Conservation (phyloP, 495 filamentous ascomycete genomes). For the Terfezia boudieri region DNA sequence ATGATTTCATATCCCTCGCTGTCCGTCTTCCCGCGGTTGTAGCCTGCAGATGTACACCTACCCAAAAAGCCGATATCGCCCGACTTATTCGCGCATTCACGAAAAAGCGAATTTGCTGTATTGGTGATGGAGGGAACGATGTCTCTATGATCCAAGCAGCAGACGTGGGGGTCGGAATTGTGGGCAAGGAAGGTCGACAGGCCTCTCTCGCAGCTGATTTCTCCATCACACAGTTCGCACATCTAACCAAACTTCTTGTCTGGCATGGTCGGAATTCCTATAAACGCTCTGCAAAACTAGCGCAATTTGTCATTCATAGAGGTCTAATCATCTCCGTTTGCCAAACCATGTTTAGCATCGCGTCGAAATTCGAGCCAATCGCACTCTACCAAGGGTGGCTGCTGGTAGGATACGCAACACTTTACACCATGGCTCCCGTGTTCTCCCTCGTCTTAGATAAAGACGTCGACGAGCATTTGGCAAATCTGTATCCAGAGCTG, state of each 20-base stretch:
- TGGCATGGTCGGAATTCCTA: constrained; percentile 98
- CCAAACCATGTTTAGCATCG: constrained; percentile 93
- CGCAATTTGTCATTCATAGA: constrained; percentile 95
- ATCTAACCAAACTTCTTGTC: constrained; percentile 88
- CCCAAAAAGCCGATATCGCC: constrained; percentile 88
- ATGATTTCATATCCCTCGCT: constrained; percentile 69
- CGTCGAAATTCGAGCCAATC: constrained; percentile 71
- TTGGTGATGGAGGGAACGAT: constrained; percentile 95
- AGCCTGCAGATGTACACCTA: constrained; percentile 90
- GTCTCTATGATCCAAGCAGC: constrained; percentile 98
- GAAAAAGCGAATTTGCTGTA: constrained; percentile 82
- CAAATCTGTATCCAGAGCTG: constrained; percentile 88
- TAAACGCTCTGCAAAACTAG: constrained; percentile 84
- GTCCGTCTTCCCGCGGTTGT: constrained; percentile 80
- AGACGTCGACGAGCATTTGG: constrained; percentile 80
- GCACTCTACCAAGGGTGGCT: constrained; percentile 87
- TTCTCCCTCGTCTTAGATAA: constrained; percentile 90
- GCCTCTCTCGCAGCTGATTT: constrained; percentile 91
- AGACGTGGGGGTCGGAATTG: constrained; percentile 92
- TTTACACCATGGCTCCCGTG: constrained; percentile 88
- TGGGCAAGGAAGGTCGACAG: constrained; percentile 92
- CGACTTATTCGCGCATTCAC: constrained; percentile 78
- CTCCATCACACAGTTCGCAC: constrained; percentile 79
- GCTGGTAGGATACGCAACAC: constrained; percentile 84
- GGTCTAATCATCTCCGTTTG: constrained; percentile 86